Evolutionary conservation across 352 stramenopile genomes (phyloP).

Genomic region (Globisporangium nagaii): DNA sequence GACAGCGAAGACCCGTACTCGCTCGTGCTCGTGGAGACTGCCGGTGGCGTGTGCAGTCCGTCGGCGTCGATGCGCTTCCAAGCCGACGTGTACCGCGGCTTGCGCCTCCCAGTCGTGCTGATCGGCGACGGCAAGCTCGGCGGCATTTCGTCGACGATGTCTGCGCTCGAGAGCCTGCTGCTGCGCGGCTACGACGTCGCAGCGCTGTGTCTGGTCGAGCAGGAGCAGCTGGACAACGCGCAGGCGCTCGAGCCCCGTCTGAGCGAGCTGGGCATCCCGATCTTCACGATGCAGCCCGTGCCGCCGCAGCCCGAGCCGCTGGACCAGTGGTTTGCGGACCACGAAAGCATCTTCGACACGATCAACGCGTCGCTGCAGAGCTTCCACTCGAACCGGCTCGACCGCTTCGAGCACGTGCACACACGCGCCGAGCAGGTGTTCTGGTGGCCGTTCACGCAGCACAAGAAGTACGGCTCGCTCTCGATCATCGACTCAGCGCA

Average conservation of each 20-base stretch:
- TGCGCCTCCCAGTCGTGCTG: constrained; percentile 90
- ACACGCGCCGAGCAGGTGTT: constrained; percentile 69
- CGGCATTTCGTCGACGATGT: constrained; percentile 94
- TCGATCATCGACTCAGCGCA: constrained; percentile 88
- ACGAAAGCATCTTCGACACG: constrained; percentile 43
- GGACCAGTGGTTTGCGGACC: constrained; percentile 53
- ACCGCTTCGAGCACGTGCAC: constrained; percentile 50
- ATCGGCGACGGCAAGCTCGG: constrained; percentile 96
- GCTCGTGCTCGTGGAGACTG: constrained; percentile 91
- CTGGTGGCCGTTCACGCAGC: constrained; percentile 94
- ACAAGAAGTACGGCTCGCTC: constrained; percentile 78
- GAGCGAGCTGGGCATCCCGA: constrained; percentile 63
- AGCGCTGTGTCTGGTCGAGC: constrained; percentile 78
- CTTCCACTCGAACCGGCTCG: constrained; percentile 54
- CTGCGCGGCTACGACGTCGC: constrained; percentile 90
- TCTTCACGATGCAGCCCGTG: constrained; percentile 69
- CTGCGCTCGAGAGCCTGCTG: constrained; percentile 90
- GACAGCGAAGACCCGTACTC: constrained; percentile 28
- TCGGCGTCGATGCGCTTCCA: constrained; percentile 85
- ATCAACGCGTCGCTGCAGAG: constrained; percentile 41
- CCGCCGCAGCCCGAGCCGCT: constrained; percentile 73
- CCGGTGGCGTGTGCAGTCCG: constrained; percentile 92
- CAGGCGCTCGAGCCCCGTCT: constrained; percentile 51
- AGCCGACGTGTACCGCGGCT: constrained; percentile 90
- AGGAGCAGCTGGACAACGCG: constrained; percentile 64